Base-by-base conservation (phyloP, 352 stramenopile species). In the Pythium insidiosum region DNA sequence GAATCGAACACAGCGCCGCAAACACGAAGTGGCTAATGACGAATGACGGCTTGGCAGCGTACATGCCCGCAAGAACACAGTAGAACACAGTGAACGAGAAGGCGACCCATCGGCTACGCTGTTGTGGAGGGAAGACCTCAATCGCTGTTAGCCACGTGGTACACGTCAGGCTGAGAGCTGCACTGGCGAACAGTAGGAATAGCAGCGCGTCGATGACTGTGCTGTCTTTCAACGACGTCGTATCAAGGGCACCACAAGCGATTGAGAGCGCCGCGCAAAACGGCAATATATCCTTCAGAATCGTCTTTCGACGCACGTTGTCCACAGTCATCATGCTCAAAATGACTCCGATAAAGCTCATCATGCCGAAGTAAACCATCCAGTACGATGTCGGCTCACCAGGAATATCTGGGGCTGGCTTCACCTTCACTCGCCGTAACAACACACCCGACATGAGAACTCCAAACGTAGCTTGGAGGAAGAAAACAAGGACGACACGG, bases 281-380 rank as follows among this genome's bases (percentile, higher is more conserved):
- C 13, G 82, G 81, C 30, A 94, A 40, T 36, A 91, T 77, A 37
- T 91, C 82, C 54, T 94, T 94, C 53, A 89, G 84, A 20, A 94
- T 84, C 9, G 82, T 94, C 59, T 94, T 94, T 50, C 82, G 78
- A n/a, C 77, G 78, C 29, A 94, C 50, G 37, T 74, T 90, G 48
- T 94, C 82, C 10, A 94, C 76, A 2, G 69, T 90, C 26, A 92
- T 59, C 37, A 90, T 29, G 28, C 78, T 84, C 48, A 92, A 18
- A 6, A 84, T 20, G 1, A 76, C 60, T 18, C 82, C 82, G 4
- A 84, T 29, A 30, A 94, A 74, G 18, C 62, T 83, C 72, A 84
- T 87, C 16, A 77, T 44, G 1, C 78, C 81, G 50, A 87, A 91
- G 47, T 84, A 88, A 35, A 88, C 67, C 47, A 76, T 59, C 81